Evolutionary conservation across 2,329 filamentous ascomycete species (phyloP), one percentile per base, ranked within the genome.

Genomic region (Ustulina deusta): DNA sequence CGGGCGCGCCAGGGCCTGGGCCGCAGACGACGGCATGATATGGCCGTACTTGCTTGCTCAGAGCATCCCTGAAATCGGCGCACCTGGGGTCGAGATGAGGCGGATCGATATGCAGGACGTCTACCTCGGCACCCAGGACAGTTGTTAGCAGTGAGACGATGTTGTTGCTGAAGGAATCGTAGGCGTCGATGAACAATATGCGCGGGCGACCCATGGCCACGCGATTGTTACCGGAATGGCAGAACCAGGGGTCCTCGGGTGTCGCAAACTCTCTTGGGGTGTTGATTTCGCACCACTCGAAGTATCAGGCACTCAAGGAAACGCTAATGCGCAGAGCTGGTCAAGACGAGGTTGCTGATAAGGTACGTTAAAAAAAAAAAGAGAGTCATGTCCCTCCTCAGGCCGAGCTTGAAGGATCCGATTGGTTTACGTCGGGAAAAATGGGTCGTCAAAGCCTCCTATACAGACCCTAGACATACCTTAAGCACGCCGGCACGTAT

Each of bases 101-200:
- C n/a, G 83, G 83, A 74, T 93, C 92, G 73, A 97, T 94, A 70
- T 87, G 88, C 66, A 97, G 84, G 49, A 92, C 87, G 52, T 87
- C 87, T 38, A 97, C 90, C 17, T 90, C 83, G 22, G 87, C 91
- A 66, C 85, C 81, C 9, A 97, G 85, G 3, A 88, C 85, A 3
- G 90, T 89, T 73, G 91, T 87, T 54, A 98, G 85, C 38, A 97
- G 87, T 6, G 92, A 90, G 61, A 97, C 89, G 75, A 98, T 96
- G 81, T 97, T 98, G 81, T 97, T 94, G 63, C 94, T 93, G 81
- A 97, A 99, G 48, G 94, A 97, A 82, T 99, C 96, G 81, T 97
- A 97, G 69, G 95, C 94, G 79, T 98, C 96, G 73, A 99, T 85
- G 81, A 97, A 97, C 70, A 98, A 88, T 69, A 98, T 91, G 68